Conservation (phyloP, 495 filamentous ascomycete genomes). For the Endocarpon pusillum region DNA sequence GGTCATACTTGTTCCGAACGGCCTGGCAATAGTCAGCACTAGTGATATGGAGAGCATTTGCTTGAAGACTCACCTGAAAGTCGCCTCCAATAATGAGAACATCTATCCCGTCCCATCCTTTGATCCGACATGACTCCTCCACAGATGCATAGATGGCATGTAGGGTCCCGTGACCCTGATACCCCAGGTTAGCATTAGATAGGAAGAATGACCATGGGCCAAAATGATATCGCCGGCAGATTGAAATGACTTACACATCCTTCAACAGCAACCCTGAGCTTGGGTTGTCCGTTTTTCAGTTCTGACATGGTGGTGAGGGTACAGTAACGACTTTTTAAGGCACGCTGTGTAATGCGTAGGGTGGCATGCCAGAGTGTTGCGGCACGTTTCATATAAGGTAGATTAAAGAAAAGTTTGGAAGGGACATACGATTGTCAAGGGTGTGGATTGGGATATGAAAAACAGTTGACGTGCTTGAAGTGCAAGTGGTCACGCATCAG, state of each 20-base stretch:
- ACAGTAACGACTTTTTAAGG: no score
- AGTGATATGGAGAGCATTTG: neutral
- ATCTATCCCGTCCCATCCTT: constrained; percentile 63
- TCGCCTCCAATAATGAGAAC: constrained; percentile 80
- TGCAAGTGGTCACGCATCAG: no score
- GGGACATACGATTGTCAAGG: no score
- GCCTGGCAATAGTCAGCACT: constrained; percentile 33
- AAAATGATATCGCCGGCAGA: neutral
- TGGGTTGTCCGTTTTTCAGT: constrained; percentile 5
- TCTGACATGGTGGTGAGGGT: constrained; percentile 1
- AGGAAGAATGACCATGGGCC: constrained; percentile 9
- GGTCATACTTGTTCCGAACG: constrained; percentile 71
- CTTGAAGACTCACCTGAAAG: constrained; percentile 45
- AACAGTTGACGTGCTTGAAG: no score
- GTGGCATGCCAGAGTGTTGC: no score
- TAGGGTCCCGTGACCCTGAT: constrained; percentile 75
- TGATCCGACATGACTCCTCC: constrained; percentile 37
- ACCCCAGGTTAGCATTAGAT: constrained; percentile 3
- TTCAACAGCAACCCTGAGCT: constrained; percentile 45
- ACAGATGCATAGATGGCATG: constrained; percentile 77
- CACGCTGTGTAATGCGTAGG: no score
- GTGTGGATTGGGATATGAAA: no score
- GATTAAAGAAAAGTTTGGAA: no score
- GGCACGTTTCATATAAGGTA: no score
- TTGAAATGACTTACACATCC: constrained; percentile 50